phyloP scores from a whole-genome alignment of 495 filamentous ascomycete species.

The Pseudotulostoma volvatum region DNA sequence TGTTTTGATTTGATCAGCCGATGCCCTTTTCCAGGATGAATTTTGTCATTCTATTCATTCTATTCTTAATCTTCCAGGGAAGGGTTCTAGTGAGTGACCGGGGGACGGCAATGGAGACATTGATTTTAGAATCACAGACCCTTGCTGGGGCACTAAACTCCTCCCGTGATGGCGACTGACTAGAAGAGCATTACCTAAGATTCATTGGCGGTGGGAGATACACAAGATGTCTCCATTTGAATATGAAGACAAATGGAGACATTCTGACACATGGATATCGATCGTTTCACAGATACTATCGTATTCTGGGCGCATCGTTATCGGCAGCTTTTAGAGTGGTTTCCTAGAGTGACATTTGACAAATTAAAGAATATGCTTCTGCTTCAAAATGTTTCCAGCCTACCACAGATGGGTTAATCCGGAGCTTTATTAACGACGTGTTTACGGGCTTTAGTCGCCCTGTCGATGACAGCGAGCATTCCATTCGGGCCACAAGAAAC shows the following conservation, averaged over 20 bases:
- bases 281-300: constrained; percentile 4
- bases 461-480: neutral
- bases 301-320: constrained; percentile 1
- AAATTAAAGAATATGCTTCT: too few species aligned
- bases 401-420: too few species aligned
- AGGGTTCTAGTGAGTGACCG: constrained; percentile 6
- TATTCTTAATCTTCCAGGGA: constrained; percentile 2
- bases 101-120: constrained; percentile 2
- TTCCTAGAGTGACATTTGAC: constrained; percentile 1
- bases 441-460: neutral
- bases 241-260: too few species aligned
- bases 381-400: too few species aligned
- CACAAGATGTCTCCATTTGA: too few species aligned
- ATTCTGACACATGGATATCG: neutral
- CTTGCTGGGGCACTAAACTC: constrained; percentile 7
- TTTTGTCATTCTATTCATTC: constrained; percentile 4
- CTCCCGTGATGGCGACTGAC: constrained; percentile 6
- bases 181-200: constrained; percentile 2
- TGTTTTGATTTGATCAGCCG: neutral
- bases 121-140: constrained; percentile 6
- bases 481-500: neutral
- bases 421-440: neutral
- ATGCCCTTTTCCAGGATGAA: constrained; percentile 7
- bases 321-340: constrained; percentile 4
- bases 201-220: constrained; percentile 3